Conservation (phyloP, 2,329 filamentous ascomycete species). For the Domatiomyces catenatus region DNA sequence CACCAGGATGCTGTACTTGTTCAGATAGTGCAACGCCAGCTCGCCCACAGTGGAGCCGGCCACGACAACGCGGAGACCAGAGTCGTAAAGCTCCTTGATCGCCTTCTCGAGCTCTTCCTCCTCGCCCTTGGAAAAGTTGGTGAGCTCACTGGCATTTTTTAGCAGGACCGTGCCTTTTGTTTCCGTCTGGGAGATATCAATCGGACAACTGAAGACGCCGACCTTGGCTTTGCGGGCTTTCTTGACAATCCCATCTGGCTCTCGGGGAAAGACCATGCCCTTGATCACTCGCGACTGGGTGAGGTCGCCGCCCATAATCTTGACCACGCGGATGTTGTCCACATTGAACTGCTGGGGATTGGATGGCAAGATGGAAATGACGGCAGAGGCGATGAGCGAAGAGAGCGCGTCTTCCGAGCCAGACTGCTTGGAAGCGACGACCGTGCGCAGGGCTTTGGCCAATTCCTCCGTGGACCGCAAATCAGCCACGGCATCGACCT, state of each 20-base stretch:
- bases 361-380: conserved; percentile 81
- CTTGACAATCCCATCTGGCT: conserved; percentile 84
- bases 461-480: conserved; percentile 68
- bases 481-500: conserved; percentile 79
- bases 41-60: conserved; percentile 91
- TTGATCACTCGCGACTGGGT: conserved; percentile 89
- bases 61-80: conserved; percentile 77
- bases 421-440: conserved; percentile 91
- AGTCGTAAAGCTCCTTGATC: conserved; percentile 93
- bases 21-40: conserved; percentile 91
- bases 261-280: conserved; percentile 95
- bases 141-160: conserved; percentile 96
- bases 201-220: conserved; percentile 87
- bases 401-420: conserved; percentile 83
- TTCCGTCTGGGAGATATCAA: conserved; percentile 91
- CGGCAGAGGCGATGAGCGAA: conserved; percentile 67
- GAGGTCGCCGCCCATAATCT: conserved; percentile 96
- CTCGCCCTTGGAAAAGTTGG: conserved; percentile 95
- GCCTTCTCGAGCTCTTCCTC: conserved; percentile 77
- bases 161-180: conserved; percentile 96
- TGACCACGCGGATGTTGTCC: conserved; percentile 96
- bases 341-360: conserved; percentile 95
- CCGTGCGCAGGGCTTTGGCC: conserved; percentile 87
- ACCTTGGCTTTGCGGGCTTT: conserved; percentile 89
- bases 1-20: conserved; percentile 87